phyloP scores from a whole-genome alignment of 441 rosid genomes.

The Erodium trifolium region DNA sequence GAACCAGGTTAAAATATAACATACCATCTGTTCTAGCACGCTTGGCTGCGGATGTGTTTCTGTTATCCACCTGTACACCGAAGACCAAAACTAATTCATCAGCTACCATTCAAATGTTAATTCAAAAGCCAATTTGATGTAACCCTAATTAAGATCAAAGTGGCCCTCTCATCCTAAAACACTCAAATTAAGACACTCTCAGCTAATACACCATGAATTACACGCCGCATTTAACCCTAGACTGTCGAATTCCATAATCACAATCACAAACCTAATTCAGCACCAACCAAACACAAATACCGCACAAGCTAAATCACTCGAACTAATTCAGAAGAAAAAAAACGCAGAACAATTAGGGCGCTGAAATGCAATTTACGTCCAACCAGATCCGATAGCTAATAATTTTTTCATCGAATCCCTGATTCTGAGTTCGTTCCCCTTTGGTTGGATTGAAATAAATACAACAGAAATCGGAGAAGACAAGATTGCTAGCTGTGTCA shows the following conservation, averaged over 20 bases:
- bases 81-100: background rate
- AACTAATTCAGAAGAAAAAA: background rate
- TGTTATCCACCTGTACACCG: slow-evolving; percentile 61
- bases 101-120: background rate
- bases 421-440: background rate
- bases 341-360: background rate
- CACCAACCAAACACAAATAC: slow-evolving; percentile 3
- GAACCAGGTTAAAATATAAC: background rate
- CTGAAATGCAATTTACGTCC: background rate
- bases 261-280: background rate
- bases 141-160: background rate
- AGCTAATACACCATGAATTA: background rate
- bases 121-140: background rate
- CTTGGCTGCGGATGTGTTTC: slow-evolving; percentile 90
- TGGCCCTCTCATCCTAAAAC: background rate
- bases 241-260: background rate
- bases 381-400: background rate
- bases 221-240: background rate
- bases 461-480: background rate
- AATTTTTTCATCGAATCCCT: background rate
- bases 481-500: background rate
- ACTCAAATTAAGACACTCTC: background rate
- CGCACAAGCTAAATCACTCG: background rate
- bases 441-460: background rate
- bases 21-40: slow-evolving; percentile 98